Base-by-base conservation (phyloP, 2,329 filamentous ascomycete species). In the Fusarium liriodendri region DNA sequence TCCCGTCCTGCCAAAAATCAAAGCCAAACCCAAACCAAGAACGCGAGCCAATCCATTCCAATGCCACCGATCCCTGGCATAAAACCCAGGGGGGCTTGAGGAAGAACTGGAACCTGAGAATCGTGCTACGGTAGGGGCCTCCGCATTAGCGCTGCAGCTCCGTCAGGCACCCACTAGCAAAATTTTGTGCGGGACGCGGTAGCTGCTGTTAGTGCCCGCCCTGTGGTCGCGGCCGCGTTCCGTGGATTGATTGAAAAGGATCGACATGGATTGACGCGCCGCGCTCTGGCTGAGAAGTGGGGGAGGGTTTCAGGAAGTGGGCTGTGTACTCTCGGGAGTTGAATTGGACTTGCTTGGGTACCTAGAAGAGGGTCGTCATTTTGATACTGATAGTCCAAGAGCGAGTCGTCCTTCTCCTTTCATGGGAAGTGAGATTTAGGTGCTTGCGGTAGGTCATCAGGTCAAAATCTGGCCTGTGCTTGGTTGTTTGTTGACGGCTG, bases 91-190 rank as follows among this genome's bases (percentile, higher is more conserved):
- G 63, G 27, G 66, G 61, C 35, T 61, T 62, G 54, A n/a, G 54
- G 42, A 54, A 35, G 32, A 55, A 55, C 40, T 60, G 35, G 35
- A 37, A 37, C 35, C 35, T 37, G 38, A 67, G 45, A n/a, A 20
- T 29, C 50, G 52, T 50, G 47, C 37, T 45, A 42, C 47, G 22
- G 52, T 64, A 58, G 59, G 62, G 67, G 63, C 25, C 55, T 62
- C 64, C 67, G 76, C 75, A 75, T 77, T 77, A 77, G 75, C 73
- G 75, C 66, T 38, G 62, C 58, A 73, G 52, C 40, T 27, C 57
- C 60, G 62, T 60, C 70, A 75, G 74, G 74, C 69, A 76, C 75
- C 70, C 57, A 45, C 45, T 16, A 50, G 45, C 45, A 50, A 50
- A 55, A 52, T 59, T 70, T 73, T 45, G 40, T 64, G 67, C 47